These are phyloP conservation scores for Phytomonas francai DNA, from an alignment of 208 protist genomes.

Conservation along the genomic window DNA sequence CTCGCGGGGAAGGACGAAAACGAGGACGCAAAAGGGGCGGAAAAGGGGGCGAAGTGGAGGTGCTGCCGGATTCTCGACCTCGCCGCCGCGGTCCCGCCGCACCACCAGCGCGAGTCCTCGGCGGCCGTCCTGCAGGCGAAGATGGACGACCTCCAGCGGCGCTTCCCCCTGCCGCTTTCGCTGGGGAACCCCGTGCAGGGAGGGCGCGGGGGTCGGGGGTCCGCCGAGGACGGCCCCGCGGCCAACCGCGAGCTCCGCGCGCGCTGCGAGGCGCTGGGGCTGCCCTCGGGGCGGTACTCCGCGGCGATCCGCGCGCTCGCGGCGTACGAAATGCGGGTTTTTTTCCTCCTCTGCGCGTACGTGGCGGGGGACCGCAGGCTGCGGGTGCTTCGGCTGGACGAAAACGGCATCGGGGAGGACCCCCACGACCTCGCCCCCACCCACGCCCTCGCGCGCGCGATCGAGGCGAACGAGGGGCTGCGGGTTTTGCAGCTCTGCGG, in stretches of 20 bases:
- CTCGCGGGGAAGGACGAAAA: neutral
- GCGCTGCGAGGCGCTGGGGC: constrained; percentile 35
- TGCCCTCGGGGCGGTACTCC: constrained; percentile 55
- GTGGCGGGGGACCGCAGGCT: constrained; percentile 20
- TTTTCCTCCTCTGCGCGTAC: constrained; percentile 49
- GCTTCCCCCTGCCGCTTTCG: constrained; percentile 47
- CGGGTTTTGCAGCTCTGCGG: constrained; percentile 66
- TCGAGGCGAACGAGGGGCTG: constrained; percentile 76
- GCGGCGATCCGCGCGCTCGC: constrained; percentile 46
- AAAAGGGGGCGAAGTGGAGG: constrained; percentile 5
- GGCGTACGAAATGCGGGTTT: constrained; percentile 49
- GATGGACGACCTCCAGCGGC: constrained; percentile 37
- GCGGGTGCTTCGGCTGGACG: constrained; percentile 37
- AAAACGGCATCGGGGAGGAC: constrained; percentile 33
- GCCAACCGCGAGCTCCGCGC: constrained; percentile 59
- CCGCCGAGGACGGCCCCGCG: constrained; percentile 20
- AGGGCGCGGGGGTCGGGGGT: constrained; percentile 30
- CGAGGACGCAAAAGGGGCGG: no score
- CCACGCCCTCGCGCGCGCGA: constrained; percentile 40
- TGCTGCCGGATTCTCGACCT: constrained; percentile 28
- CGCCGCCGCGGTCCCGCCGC: constrained; percentile 22
- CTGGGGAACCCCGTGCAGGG: neutral
- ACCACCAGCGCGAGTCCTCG: constrained; percentile 22
- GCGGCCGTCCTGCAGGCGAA: constrained; percentile 31
- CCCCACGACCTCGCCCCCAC: constrained; percentile 50